Base-by-base conservation (phyloP, 768 basidiomycete species). In the Hemileccinum impolitum region DNA sequence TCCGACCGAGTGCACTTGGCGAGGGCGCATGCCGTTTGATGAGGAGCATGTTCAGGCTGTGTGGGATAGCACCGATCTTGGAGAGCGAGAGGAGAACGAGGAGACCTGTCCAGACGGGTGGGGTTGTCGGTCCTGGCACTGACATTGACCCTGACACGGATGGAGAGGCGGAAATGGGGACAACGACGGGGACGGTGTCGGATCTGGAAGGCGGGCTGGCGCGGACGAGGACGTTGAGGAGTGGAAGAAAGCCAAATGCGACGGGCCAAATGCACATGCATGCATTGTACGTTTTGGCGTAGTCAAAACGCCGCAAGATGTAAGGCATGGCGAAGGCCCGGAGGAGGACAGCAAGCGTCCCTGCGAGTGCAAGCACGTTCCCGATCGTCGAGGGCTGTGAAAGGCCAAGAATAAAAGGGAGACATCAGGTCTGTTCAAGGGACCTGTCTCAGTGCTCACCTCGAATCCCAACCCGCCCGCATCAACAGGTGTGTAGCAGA, bases 21-120 rank as follows among this genome's bases (percentile, higher is more conserved):
- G 80, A 44, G 18, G 48, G 80, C 0, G 78, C 69, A 40, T 72
- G 63, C 45, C 77, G 71, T 51, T 80, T 82, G 36, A 79, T 73
- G n/a, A 85, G 68, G 34, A 86, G 75, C 73, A 85, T 78, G 58
- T 74, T 81, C 39, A 81, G 65, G 6, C 81, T 85, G 6, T 47
- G 30, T 15, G 54, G 51, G 31, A 60, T 34, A 1, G 37, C 42
- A 0, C 28, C 58, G 4, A 56, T n/a, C 14, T 51, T 60, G 15
- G 75, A 74, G 7, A 76, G 52, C 0, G 63, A 53, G 43, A 84
- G 64, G 8, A 76, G 54, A 4, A 71, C 14, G 0, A 65, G 62
- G 15, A 85, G 74, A 4, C 74, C 75, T 2, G 67, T 50, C 81
- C 81, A 84, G 18, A 82, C 57, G 8, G 72, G 34, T 8, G 55